phyloP scores from a whole-genome alignment of 176 grass and related monocot genomes.

The Saccharum officinarum region DNA sequence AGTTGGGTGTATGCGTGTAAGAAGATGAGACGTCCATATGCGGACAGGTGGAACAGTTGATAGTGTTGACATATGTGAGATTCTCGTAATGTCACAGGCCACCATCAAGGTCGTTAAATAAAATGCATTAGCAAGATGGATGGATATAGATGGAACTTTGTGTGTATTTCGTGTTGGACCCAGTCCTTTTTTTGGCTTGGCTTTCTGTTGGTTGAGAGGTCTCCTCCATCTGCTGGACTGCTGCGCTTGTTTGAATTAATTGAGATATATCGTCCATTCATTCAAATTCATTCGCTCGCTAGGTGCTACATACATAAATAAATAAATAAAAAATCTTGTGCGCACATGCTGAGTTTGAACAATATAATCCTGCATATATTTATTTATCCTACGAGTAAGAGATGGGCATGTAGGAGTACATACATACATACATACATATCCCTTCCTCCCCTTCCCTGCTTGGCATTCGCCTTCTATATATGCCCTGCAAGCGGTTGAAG shows the following conservation, averaged over 20 bases:
- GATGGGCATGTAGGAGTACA: background rate
- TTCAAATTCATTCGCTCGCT: background rate
- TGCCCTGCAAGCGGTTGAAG: background rate
- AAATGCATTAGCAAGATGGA: background rate
- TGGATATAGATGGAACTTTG: background rate
- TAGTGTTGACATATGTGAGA: conserved; percentile 35
- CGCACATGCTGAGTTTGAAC: no score
- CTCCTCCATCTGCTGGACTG: background rate
- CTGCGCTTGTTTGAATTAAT: background rate
- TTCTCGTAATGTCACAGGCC: background rate
- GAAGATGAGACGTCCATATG: background rate
- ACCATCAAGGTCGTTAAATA: background rate
- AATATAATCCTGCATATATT: no score
- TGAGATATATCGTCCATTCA: background rate
- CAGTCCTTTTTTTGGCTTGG: background rate
- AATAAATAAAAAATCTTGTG: background rate
- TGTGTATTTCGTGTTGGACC: background rate
- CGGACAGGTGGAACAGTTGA: background rate
- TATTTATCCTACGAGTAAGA: background rate
- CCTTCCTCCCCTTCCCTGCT: no score
- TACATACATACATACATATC: no score
- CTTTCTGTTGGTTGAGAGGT: background rate
- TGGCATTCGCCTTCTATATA: background rate
- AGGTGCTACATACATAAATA: background rate
- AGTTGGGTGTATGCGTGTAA: background rate